These are phyloP conservation scores for Erodium trifolium DNA, from an alignment of 441 rosid genomes.

Conservation along the genomic window DNA sequence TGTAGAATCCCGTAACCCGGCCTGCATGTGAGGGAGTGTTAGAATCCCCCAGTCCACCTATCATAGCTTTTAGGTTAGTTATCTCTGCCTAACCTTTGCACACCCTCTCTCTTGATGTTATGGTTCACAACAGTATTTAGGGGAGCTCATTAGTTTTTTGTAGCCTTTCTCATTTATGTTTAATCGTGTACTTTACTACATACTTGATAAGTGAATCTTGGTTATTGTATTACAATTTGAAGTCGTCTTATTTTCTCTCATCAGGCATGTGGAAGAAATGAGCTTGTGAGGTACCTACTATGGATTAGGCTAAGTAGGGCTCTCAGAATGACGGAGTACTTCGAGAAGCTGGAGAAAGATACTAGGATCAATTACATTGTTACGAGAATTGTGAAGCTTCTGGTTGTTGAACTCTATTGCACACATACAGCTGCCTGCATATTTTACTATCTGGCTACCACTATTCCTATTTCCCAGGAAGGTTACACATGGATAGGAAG, in stretches of 20 bases:
- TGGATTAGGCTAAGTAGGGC: conserved; percentile 83
- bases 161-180: too few relatives aligned
- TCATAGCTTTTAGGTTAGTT: too few relatives aligned
- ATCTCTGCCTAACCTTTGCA: too few relatives aligned
- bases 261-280: conserved; percentile 58
- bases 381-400: conserved; percentile 75
- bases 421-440: conserved; percentile 96
- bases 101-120: too few relatives aligned
- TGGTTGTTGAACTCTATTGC: conserved; percentile 79
- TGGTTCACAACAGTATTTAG: too few relatives aligned
- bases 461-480: conserved; percentile 57
- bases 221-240: neutral
- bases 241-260: conserved; percentile 6
- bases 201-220: too few relatives aligned
- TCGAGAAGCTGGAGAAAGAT: conserved; percentile 66
- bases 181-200: too few relatives aligned
- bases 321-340: conserved; percentile 46
- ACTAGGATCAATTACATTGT: conserved; percentile 75
- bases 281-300: conserved; percentile 64
- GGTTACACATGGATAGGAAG: conserved; percentile 97
- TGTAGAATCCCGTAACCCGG: too few relatives aligned
- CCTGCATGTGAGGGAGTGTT: too few relatives aligned
- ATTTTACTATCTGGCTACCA: conserved; percentile 88
- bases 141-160: too few relatives aligned
- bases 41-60: too few relatives aligned